Conservation (phyloP, 345 rosid species). For the Populus euphratica region DNA sequence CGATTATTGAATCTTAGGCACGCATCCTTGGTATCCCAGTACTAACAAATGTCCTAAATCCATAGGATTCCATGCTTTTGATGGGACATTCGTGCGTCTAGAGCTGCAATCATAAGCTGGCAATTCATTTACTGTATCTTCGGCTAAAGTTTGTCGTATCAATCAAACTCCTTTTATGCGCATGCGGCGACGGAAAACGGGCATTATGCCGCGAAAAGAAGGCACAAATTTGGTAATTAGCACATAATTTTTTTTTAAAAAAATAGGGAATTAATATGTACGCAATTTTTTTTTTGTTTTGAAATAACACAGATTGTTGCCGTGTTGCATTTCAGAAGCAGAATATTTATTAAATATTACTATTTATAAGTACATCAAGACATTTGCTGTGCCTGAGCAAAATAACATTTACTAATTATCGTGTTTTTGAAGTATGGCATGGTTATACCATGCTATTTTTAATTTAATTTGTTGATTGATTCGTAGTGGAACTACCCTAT, state of each 20-base stretch:
- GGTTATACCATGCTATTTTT: fast-evolving
- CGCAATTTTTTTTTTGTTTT: fast-evolving
- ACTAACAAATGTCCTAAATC: not conserved
- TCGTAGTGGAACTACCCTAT: fast-evolving
- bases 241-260: too few species aligned
- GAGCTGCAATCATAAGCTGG: not conserved
- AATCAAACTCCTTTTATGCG: not conserved
- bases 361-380: too few species aligned
- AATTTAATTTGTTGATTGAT: fast-evolving
- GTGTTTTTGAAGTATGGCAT: fast-evolving
- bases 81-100: not conserved
- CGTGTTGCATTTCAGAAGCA: too few species aligned
- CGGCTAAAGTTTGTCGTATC: not conserved
- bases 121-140: not conserved
- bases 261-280: too few species aligned
- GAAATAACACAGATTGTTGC: too few species aligned
- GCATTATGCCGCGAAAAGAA: not conserved
- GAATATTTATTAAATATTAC: too few species aligned
- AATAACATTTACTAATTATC: fast-evolving
- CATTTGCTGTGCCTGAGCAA: fast-evolving
- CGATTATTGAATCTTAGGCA: too few species aligned
- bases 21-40: too few species aligned
- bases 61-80: not conserved
- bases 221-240: not conserved
- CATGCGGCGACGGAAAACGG: not conserved